Base-by-base conservation (phyloP, 768 basidiomycete genomes). In the Dentipellis fragilis region DNA sequence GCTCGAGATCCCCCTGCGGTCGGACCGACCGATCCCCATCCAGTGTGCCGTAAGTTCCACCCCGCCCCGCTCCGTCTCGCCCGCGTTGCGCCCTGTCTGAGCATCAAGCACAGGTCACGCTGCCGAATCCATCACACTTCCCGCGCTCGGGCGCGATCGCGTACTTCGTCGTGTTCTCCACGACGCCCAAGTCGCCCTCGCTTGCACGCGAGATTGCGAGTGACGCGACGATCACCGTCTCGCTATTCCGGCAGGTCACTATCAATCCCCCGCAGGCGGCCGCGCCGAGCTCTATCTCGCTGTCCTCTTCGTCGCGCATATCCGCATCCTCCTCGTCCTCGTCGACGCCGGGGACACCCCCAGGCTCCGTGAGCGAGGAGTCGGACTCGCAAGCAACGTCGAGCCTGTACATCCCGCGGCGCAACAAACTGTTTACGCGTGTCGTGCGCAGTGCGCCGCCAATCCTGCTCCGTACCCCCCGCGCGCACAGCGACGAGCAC, bases 131-230 rank as follows among this genome's bases (percentile, higher is more conserved):
- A 14, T 72, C 79, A 11, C 77, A 76, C 4, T 87, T 86, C 69
- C 73, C 80, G 61, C 84, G 86, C 29, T 66, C 75, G 22, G 75
- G 75, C 16, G 77, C 76, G n/a, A 77, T 89, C 58, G 80, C 85
- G 11, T 87, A 81, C 63, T 88, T 81, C 62, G 83, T 86, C 52
- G 82, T 87, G 29, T 87, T 87, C 68, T 79, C 80, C 10, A 87
- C 87, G 34, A 78, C 69, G 8, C 79, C 82, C 16, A 73, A 80
- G 40, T 83, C 80, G 16, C 67, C 73, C 1, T 59, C 68, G 10
- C 69, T 87, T 35, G 76, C 81, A 9, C 76, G 75, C 56, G 85
- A 88, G 63, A 85, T 88, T 37, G 80, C 84, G 8, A 63, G 83
- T 4, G 85, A 87, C 64, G 83, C 87, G 6, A 85, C 84, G 11